Conservation (phyloP, 306 rosid species). For the Quercus cerris region DNA sequence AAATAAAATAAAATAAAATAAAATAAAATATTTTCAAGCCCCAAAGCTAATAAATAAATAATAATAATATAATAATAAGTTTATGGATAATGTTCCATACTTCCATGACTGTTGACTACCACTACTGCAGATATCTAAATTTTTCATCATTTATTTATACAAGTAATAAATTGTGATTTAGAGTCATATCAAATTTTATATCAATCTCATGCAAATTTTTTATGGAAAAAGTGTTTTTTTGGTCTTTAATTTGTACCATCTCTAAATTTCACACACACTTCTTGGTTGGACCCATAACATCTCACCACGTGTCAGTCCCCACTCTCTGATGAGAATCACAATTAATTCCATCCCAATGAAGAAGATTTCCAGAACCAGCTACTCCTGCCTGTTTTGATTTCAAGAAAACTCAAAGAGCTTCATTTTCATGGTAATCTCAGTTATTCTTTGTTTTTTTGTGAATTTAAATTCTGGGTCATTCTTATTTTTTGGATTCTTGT, state of each 20-base stretch:
- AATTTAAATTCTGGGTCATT: neutral
- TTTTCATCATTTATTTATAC: no score
- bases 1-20: no score
- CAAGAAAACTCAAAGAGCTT: neutral
- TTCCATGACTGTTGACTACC: no score
- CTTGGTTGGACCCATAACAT: neutral
- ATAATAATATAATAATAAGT: no score
- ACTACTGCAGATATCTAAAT: no score
- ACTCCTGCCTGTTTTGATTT: neutral
- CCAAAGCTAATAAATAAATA: no score
- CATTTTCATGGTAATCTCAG: neutral
- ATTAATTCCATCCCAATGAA: neutral
- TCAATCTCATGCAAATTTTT: no score
- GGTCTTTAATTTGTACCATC: neutral
- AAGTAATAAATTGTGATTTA: no score
- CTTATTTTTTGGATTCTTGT: neutral
- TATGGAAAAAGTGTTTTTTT: no score
- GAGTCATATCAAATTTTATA: no score
- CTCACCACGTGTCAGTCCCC: constrained; percentile 9
- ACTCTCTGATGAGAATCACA: neutral
- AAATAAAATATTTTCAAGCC: no score
- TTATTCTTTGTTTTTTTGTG: neutral
- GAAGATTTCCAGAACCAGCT: neutral
- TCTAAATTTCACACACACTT: neutral
- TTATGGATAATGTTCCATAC: no score